Conservation (phyloP, 257 asterid genomes). For the Galeopsis tetrahit region DNA sequence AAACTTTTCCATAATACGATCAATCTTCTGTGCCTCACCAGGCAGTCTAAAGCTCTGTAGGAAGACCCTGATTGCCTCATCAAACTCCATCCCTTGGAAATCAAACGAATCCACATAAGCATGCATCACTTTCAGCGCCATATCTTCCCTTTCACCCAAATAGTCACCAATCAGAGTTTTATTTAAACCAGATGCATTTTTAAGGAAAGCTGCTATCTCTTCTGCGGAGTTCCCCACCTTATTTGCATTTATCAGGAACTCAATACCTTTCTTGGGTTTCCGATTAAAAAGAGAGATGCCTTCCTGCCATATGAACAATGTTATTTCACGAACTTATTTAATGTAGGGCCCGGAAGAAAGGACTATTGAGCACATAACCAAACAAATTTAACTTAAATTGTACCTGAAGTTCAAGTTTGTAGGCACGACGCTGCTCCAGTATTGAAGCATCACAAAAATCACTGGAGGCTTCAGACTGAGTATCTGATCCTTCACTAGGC, state of each 20-base stretch:
- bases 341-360: conserved; percentile 27
- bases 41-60: conserved; percentile 95
- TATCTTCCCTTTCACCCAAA: conserved; percentile 98
- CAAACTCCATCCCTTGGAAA: conserved; percentile 89
- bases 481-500: conserved; percentile 71
- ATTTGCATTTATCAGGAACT: conserved; percentile 88
- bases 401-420: conserved; percentile 99
- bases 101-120: conserved; percentile 98
- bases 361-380: conserved; percentile 31
- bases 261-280: conserved; percentile 95
- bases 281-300: conserved; percentile 98
- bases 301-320: conserved; percentile 75
- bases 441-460: conserved; percentile 89
- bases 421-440: conserved; percentile 98
- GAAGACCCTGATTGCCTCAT: conserved; percentile 93
- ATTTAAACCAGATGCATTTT: conserved; percentile 81
- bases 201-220: conserved; percentile 87
- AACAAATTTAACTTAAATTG: conserved; percentile 32
- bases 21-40: conserved; percentile 99
- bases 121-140: conserved; percentile 96
- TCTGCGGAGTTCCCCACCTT: conserved; percentile 93
- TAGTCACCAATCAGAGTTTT: conserved; percentile 96
- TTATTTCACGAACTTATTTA: conserved; percentile 35
- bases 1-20: conserved; percentile 97
- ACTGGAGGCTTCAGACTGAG: conserved; percentile 85